Base-by-base conservation (phyloP, 2,329 filamentous ascomycete genomes). In the Pseudohalonectria lignicola region DNA sequence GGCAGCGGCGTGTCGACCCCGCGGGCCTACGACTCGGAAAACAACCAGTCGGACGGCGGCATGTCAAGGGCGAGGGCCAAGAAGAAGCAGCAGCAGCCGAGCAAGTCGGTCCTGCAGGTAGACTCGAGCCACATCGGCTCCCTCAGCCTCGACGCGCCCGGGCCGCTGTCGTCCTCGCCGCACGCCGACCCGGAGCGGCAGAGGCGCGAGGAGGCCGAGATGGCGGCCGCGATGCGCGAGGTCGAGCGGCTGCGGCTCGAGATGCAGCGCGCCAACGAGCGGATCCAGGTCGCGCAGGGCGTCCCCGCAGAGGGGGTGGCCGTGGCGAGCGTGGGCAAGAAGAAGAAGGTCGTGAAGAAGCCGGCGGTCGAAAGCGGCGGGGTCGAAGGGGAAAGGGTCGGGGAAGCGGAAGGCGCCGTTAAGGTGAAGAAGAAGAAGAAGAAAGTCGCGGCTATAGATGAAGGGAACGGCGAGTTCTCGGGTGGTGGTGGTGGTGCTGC, bases 221-320 rank as follows among this genome's bases (percentile, higher is more conserved):
- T 95, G 86, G 78, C 76, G 32, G 78, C 77, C 51, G 92, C 90
- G 8, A 78, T 95, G 67, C 80, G 81, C 55, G 85, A 95, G 56
- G 84, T 98, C 3, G 90, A 96, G 63, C 71, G 79, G 37, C 63
- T 93, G 42, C 71, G 92, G 37, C 65, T 95, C 40, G 86, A 94
- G 60, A 94, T 96, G 87, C 84, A 88, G 60, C 66, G 83, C 40
- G 80, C 79, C 28, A 84, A 81, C 49, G 84, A 88, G 60, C 66
- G 82, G 39, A 79, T 88, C 28, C 73, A 83, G 47, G 74, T 80
- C 16, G 78, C 79, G 17, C 74, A 79, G 49, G 79, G 79, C n/a
- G 74, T 80, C 20, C 69, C 76, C 34, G 67, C 63, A 3, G 81
- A 82, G 50, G 79, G 77, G 1, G 74, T 71, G 1, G 69, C 82